Evolutionary conservation across 345 rosid genomes (phyloP), one percentile per base, ranked within the genome.

Genomic region (Bruguiera sexangula): DNA sequence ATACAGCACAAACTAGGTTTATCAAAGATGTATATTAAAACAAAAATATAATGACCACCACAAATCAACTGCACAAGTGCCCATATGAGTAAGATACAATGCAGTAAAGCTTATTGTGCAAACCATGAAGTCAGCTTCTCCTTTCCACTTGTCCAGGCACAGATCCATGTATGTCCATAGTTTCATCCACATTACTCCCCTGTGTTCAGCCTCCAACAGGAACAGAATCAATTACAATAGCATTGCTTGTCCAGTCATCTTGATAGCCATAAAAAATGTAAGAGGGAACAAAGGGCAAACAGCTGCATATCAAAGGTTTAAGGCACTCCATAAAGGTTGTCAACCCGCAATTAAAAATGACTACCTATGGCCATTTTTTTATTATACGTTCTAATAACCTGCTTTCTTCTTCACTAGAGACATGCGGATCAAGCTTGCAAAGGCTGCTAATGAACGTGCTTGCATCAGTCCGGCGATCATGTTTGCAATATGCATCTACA

Each of bases 401-500:
- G 50, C 62, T 36, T 71, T 87, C 81, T 66, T 79, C 86, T 55
- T 81, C 92, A 75, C 79, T 80, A 4, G 91, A 64, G 55, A 82
- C 71, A 73, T 72, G 82, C 2, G 90, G 85, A 80, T 95, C 96
- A 20, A 92, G 93, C 74, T 85, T 77, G 43, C 68, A 78, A 65
- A 95, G 84, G 72, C 80, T 79, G 75, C 81, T 73, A 9, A 87
- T 66, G 73, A 95, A 95, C 57, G 68, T 32, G 69, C 52, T 78
- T 37, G 97, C 99, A 65, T 95, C 97, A 56, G 81, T 87, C 66
- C 66, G 81, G 18, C 77, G 79, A 66, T 80, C 70, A 70, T 85
- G 83, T 79, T 89, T 95, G 73, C 97, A 92, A 70, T 86, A 95
- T 19, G 96, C 84, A 85, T 92, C 99, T 0, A 95, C 82, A 71